Evolutionary conservation across 2,329 filamentous ascomycete species (phyloP).

Genomic region (Cladosporium sp.): DNA sequence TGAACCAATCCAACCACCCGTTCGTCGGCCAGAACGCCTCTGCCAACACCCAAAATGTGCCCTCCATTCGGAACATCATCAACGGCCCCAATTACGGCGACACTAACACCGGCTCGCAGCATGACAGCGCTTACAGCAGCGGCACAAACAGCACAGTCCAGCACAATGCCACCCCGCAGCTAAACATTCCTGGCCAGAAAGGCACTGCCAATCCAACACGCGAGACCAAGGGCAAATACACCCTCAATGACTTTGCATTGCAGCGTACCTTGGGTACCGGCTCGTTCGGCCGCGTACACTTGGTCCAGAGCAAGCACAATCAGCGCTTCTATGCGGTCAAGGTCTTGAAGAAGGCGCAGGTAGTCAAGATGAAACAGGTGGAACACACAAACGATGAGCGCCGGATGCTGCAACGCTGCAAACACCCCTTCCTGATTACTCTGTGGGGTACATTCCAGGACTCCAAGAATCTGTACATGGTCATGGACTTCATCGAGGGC

Average conservation of each 20-base stretch:
- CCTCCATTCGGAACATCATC: constrained; percentile 82
- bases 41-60: constrained; percentile 61
- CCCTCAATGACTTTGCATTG: constrained; percentile 84
- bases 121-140: constrained; percentile 36
- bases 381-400: constrained; percentile 99
- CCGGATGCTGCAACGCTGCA: constrained; percentile 92
- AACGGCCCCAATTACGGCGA: constrained; percentile 57
- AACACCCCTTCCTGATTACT: constrained; percentile 96
- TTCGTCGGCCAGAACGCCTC: constrained; percentile 39
- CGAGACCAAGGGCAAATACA: constrained; percentile 96
- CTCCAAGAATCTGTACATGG: constrained; percentile 95
- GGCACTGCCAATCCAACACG: constrained; percentile 46
- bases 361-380: constrained; percentile 99
- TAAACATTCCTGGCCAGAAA: constrained; percentile 37
- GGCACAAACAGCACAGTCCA: constrained; percentile 39
- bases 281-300: constrained; percentile 92
- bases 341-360: constrained; percentile 96
- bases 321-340: constrained; percentile 98
- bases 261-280: constrained; percentile 91
- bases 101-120: constrained; percentile 31
- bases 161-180: constrained; percentile 38
- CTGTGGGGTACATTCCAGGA: constrained; percentile 99
- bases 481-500: constrained; percentile 99
- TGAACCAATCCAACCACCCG: constrained; percentile 30
- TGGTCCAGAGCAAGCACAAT: constrained; percentile 98